Conservation (phyloP, 306 rosid species). For the Hippophae tibetana region DNA sequence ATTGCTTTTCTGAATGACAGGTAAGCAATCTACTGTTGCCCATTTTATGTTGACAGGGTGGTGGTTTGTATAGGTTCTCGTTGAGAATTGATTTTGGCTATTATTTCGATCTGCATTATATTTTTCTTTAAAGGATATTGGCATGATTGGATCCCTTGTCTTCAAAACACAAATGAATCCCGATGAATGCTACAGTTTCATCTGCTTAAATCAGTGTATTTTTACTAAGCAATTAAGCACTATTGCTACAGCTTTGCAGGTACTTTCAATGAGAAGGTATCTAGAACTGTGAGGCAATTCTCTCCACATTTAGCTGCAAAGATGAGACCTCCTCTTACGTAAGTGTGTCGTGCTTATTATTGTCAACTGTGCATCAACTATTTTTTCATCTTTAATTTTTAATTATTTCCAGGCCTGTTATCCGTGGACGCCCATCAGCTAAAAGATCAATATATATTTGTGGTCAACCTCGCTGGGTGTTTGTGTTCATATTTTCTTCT, state of each 20-base stretch:
- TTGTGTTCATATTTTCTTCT: slow-evolving; percentile 57
- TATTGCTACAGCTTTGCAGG: slow-evolving; percentile 83
- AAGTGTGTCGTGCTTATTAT: slow-evolving; percentile 27
- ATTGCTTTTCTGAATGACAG: slow-evolving; percentile 94
- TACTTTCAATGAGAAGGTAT: slow-evolving; percentile 83
- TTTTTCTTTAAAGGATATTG: too few species aligned
- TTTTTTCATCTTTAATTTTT: slow-evolving; percentile 19
- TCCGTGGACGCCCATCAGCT: slow-evolving; percentile 95
- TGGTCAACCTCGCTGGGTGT: slow-evolving; percentile 91
- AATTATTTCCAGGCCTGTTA: slow-evolving; percentile 72
- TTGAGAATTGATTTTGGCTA: too few species aligned
- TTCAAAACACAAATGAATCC: neutral
- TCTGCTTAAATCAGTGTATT: neutral
- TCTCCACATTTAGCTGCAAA: slow-evolving; percentile 97
- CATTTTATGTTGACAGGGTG: slow-evolving; percentile 4
- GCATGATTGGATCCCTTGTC: too few species aligned
- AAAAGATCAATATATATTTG: slow-evolving; percentile 82
- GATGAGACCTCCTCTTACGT: slow-evolving; percentile 98
- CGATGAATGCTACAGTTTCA: neutral
- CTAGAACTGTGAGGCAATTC: slow-evolving; percentile 79
- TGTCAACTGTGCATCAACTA: slow-evolving; percentile 1
- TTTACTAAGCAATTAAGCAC: neutral
- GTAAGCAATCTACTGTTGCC: slow-evolving; percentile 20
- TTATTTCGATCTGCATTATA: too few species aligned
- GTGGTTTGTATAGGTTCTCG: neutral